Conservation (phyloP, 371 early-diverging fungal genomes). For the Mitosporidium daphniae region DNA sequence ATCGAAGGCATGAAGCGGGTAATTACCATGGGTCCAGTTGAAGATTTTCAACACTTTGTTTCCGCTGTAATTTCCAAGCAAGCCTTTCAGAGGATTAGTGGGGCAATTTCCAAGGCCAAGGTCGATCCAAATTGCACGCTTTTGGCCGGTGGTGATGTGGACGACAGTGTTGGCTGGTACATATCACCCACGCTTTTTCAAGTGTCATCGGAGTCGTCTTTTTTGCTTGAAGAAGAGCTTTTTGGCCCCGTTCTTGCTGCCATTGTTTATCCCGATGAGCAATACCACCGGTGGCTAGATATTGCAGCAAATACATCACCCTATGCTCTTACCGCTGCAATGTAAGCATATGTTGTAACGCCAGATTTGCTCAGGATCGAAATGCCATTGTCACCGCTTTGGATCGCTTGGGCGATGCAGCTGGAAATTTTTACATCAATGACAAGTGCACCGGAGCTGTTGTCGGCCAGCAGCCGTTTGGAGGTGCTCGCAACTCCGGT, state of each 20-base stretch:
- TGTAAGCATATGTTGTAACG: constrained; percentile 2
- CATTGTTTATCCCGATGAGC: constrained; percentile 44
- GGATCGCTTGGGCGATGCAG: constrained; percentile 37
- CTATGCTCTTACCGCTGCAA: constrained; percentile 55
- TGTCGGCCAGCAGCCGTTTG: constrained; percentile 83
- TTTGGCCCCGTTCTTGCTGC: constrained; percentile 85
- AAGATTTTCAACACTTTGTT: constrained; percentile 32
- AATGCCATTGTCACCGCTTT: constrained; percentile 24
- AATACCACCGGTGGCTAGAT: constrained; percentile 22
- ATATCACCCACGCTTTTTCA: constrained; percentile 56
- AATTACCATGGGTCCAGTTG: constrained; percentile 42
- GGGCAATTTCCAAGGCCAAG: constrained; percentile 29
- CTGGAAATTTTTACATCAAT: constrained; percentile 90
- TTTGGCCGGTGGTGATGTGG: constrained; percentile 9
- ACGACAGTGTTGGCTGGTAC: constrained; percentile 44
- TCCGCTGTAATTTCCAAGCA: constrained; percentile 48
- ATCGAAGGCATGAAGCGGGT: constrained; percentile 18
- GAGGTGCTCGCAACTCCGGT: constrained; percentile 63
- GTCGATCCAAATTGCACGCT: constrained; percentile 5
- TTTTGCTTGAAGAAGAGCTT: constrained; percentile 70
- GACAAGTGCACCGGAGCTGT: constrained; percentile 91
- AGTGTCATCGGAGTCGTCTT: too few species aligned
- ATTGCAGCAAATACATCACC: constrained; percentile 31
- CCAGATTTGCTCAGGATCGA: constrained; percentile 43
- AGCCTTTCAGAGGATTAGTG: constrained; percentile 63